These are phyloP conservation scores for Aphanomyces cochlioides DNA, from an alignment of 352 stramenopile genomes.

Conservation along the genomic window DNA sequence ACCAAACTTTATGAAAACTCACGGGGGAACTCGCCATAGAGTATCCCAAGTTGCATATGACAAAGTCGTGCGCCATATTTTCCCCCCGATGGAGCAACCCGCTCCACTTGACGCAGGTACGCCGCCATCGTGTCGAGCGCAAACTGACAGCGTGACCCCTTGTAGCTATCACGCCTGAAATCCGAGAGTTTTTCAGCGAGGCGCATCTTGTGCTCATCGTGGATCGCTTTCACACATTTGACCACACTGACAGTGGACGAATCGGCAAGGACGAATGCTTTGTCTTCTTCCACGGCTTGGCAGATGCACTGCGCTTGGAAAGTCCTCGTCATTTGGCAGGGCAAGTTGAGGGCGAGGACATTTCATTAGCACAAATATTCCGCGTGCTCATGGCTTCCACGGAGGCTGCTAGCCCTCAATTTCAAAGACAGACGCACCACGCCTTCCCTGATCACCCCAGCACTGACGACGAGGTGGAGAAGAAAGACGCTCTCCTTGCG, in stretches of 20 bases:
- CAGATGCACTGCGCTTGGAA: background rate
- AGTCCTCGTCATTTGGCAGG: background rate
- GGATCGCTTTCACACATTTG: constrained; percentile 27
- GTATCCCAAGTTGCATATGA: constrained; percentile 20
- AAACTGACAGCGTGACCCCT: background rate
- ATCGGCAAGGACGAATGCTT: constrained; percentile 23
- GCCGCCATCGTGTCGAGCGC: background rate
- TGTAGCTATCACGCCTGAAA: constrained; percentile 14
- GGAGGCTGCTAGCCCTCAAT: background rate
- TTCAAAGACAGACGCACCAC: too few species aligned
- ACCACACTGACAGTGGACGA: constrained; percentile 5
- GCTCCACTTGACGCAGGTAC: background rate
- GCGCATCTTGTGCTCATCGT: background rate
- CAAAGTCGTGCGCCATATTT: constrained; percentile 12
- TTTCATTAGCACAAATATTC: constrained; percentile 10
- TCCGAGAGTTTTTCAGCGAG: background rate
- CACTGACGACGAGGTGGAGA: background rate
- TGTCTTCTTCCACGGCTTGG: constrained; percentile 23
- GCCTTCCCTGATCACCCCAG: background rate
- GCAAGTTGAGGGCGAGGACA: background rate
- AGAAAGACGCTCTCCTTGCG: background rate
- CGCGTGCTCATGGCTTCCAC: constrained; percentile 3
- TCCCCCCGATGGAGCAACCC: background rate
- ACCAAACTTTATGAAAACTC: background rate
- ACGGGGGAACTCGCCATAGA: background rate